Percentiles rank a stretch among this genome's conserved stretches.
These are phyloP conservation scores for Parasitella parasitica DNA, from an alignment of 371 early-diverging fungal genomes.

Conservation along the genomic window DNA sequence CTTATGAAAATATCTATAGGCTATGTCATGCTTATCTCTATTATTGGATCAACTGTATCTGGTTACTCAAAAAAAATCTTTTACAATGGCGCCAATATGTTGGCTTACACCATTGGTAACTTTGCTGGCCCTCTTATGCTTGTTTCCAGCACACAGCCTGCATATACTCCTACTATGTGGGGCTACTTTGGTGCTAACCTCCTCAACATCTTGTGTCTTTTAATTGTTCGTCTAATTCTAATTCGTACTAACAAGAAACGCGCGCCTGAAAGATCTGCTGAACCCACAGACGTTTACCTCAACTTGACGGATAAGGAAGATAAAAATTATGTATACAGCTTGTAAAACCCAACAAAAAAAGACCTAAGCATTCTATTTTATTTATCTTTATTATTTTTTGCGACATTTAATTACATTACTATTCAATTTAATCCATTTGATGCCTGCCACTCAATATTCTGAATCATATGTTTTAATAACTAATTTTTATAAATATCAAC, in stretches of 20 bases:
- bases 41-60: constrained; percentile 28
- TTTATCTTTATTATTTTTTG: too few species aligned
- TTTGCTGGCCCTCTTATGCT: constrained; percentile 40
- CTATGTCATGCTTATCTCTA: constrained; percentile 22
- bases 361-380: too few species aligned
- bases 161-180: neutral
- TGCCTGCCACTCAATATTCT: too few species aligned
- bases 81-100: constrained; percentile 24
- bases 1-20: too few species aligned
- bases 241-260: constrained; percentile 2
- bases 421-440: too few species aligned
- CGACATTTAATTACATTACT: too few species aligned
- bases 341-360: too few species aligned
- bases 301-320: constrained; percentile 32
- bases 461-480: too few species aligned
- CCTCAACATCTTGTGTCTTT: neutral
- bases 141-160: neutral
- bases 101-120: constrained; percentile 32
- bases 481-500: too few species aligned
- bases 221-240: neutral
- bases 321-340: constrained; percentile 30
- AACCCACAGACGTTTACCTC: constrained; percentile 17
- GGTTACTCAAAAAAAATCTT: constrained; percentile 46
- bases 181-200: neutral
- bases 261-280: neutral